Evolutionary conservation across 306 rosid species (phyloP), one percentile per base, ranked within the genome.

Genomic region (Trifolium repens): DNA sequence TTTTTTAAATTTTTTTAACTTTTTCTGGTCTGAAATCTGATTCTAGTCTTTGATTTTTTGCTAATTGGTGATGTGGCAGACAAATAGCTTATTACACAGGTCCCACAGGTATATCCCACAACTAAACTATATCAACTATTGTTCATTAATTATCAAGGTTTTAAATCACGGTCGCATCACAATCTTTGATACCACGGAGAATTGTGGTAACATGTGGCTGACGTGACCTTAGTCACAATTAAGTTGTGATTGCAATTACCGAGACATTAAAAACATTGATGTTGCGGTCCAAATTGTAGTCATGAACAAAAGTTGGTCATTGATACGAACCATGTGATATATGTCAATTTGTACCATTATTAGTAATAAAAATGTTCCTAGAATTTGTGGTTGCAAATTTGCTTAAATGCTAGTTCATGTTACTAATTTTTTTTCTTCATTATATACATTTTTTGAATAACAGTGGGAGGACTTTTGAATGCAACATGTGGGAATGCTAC

Each of bases 401-500:
- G 30, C 14, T 59, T 27, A 15, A 55, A 2, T 9, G 32, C 14
- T 55, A 22, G 1, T 17, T 52, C 32, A 54, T 77, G 71, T 47
- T 72, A 61, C 14, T 75, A 47, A 8, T 27, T 17, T 27, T 69
- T 6, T 27, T 17, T 27, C 65, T 6, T 61, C 5, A 17, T 65
- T 9, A n/a, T 46, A 9, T 73, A 26, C 6, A 3, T 75, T 67
- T 39, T 13, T 16, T 10, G 49, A 27, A 49, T 58, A 43, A 73
- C 75, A 93, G 98, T 89, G 73, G 98, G 98, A 79, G 98, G 96
- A 49, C 94, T 91, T 73, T 67, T 93, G 27, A 93, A 93, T 82
- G 98, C 98, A 58, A 93, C 98, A 24, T 93, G 98, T 82, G 98
- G 98, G 47, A 93, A 93, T 82, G 91, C 76, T 2, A 91, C 98